A percentile compares a stretch with the other conserved stretches of the same genome.
phyloP scores from a whole-genome alignment of 305 asterid species.

The Solanum hybrid region DNA sequence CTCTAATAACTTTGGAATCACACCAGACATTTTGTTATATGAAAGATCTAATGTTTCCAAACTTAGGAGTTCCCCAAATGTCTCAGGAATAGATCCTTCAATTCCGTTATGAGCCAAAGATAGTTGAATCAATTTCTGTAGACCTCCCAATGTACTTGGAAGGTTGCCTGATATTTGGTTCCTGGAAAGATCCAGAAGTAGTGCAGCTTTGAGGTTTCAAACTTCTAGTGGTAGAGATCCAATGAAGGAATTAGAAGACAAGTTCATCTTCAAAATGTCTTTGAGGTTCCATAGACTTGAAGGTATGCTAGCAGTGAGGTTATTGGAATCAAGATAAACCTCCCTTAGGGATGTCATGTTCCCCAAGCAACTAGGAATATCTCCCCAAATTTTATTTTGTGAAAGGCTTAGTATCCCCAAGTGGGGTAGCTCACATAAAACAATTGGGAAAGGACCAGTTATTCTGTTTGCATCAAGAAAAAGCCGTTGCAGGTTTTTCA shows the following conservation, averaged over 20 bases:
- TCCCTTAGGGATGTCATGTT: conserved; percentile 3
- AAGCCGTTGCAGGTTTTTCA: conserved; percentile 5
- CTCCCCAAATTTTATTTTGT: background rate
- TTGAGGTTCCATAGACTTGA: conserved; percentile 2
- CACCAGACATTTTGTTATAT: conserved; percentile 22
- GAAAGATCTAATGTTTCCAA: conserved; percentile 8
- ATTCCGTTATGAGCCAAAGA: background rate
- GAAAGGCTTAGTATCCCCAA: background rate
- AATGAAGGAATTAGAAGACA: background rate
- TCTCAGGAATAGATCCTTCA: conserved; percentile 3
- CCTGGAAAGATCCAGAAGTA: background rate
- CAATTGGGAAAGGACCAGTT: background rate
- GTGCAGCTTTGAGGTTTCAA: background rate
- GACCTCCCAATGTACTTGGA: background rate
- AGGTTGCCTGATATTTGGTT: conserved; percentile 9
- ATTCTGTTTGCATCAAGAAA: background rate
- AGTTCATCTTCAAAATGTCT: background rate
- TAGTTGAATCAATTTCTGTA: background rate
- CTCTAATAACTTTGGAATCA: conserved; percentile 17
- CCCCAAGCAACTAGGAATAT: background rate
- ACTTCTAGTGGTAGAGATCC: conserved; percentile 10
- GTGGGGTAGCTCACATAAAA: background rate
- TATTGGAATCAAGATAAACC: background rate
- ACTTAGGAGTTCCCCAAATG: background rate
- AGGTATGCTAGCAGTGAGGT: background rate